Percentiles rank a stretch among this genome's conserved stretches.
phyloP scores from a whole-genome alignment of 73 alveolate species.

The Paramecium biaurelia region DNA sequence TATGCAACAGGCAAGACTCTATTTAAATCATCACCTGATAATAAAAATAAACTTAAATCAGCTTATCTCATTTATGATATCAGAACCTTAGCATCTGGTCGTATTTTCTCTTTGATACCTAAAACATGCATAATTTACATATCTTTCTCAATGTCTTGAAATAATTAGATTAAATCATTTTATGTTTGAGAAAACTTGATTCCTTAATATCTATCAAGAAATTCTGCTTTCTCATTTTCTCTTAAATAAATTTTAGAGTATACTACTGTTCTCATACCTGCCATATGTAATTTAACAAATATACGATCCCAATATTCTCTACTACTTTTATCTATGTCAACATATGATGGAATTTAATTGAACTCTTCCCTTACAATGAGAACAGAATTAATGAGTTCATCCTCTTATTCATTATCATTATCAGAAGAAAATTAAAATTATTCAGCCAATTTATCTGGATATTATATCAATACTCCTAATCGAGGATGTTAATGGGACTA shows the following conservation, averaged over 20 bases:
- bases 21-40: conserved; percentile 51
- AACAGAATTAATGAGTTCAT: not conserved
- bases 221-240: not conserved
- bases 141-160: conserved; percentile 3
- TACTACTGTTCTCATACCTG: conserved; percentile 43
- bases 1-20: conserved; percentile 57
- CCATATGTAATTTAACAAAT: not conserved
- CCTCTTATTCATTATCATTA: not conserved
- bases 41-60: conserved; percentile 24
- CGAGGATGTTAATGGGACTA: not conserved
- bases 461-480: not conserved
- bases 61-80: conserved; percentile 29
- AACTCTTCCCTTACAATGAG: conserved; percentile 46
- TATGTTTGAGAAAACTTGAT: not conserved
- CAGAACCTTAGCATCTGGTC: not conserved
- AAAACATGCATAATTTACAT: conserved; percentile 1
- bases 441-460: conserved; percentile 31
- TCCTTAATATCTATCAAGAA: not conserved
- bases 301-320: conserved; percentile 38
- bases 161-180: conserved; percentile 1
- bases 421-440: not conserved
- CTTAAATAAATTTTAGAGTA: conserved; percentile 21
- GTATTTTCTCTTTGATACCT: conserved; percentile 44
- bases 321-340: conserved; percentile 8
- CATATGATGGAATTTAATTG: conserved; percentile 19